Evolutionary conservation across 768 basidiomycete species (phyloP), one percentile per base, ranked within the genome.

Genomic region (Lentinula detonsa): DNA sequence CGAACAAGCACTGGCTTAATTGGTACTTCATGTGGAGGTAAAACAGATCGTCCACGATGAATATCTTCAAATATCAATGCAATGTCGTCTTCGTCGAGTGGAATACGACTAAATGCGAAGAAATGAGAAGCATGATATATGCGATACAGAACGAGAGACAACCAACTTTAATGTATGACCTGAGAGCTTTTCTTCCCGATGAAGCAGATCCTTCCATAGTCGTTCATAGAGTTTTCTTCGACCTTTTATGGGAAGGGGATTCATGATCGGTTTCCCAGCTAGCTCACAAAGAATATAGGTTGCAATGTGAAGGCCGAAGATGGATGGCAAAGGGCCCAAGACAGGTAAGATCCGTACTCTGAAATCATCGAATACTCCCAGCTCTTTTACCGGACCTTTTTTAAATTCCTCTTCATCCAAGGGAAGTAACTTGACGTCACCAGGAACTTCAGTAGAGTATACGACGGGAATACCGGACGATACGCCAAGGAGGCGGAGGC

Each of bases 281-380:
- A 98, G 75, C 60, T 88, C 88, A 70, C 91, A 92, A 5, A 95
- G 75, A 61, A 99, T 85, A 69, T 92, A 98, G 0, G 93, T 92
- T 18, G 92, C 91, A 42, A 89, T 87, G 65, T 96, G 82, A 63
- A 98, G 80, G 15, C 95, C 97, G 70, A 99, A 98, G 61, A 96
- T 85, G 2, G 90, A 84, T 0, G 95, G 95, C 7, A 97, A 74
- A 0, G 95, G 91, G 7, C 90, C 88, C 3, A 98, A 80, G 4
- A 98, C 96, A 33, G 96, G 96, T 10, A 98, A 71, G 65, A 98
- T 96, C 40, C 96, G 83, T 10, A 98, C 92, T 34, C 96, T 79
- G 75, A 98, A 98, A 70, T 97, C 92, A 68, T 94, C 91, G 61
- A 98, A 90, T 5, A 88, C 88, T 16, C 90, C 86, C 6, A 98